Conservation (phyloP, 2,329 filamentous ascomycete species). For the Monilinia polystroma region DNA sequence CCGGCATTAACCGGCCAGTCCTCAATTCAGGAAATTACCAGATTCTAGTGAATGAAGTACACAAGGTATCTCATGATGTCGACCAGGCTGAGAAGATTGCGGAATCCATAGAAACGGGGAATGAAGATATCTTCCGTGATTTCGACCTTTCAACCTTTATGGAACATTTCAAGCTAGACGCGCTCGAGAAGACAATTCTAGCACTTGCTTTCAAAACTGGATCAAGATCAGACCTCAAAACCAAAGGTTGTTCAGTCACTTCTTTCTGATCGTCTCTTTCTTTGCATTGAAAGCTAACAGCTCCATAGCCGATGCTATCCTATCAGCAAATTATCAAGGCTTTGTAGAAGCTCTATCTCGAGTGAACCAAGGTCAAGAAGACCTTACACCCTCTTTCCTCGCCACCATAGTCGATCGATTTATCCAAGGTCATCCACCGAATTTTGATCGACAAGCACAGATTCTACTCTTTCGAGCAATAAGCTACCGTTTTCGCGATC, state of each 20-base stretch:
- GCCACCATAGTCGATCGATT: conserved; percentile 81
- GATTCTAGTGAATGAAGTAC: conserved; percentile 78
- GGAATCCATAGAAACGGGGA: conserved; percentile 85
- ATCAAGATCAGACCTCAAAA: conserved; percentile 77
- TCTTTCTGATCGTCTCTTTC: conserved; percentile 14
- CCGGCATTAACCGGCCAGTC: conserved; percentile 68
- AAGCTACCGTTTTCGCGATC: conserved; percentile 58
- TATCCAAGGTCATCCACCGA: conserved; percentile 80
- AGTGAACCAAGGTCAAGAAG: conserved; percentile 62
- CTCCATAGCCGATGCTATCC: conserved; percentile 76
- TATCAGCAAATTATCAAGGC: conserved; percentile 73
- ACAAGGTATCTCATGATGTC: conserved; percentile 76
- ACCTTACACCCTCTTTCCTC: conserved; percentile 67
- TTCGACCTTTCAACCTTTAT: conserved; percentile 96
- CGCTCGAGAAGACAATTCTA: conserved; percentile 81
- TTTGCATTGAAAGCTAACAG: conserved; percentile 26
- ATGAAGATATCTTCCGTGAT: conserved; percentile 91
- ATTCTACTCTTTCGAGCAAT: conserved; percentile 63
- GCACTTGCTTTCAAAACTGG: conserved; percentile 84
- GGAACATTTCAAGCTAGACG: conserved; percentile 92
- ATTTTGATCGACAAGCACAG: conserved; percentile 74
- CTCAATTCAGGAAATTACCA: conserved; percentile 80
- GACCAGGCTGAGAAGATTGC: conserved; percentile 88
- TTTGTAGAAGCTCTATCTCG: conserved; percentile 76
- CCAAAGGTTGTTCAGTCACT: conserved; percentile 66